Evolutionary conservation across 305 asterid genomes (phyloP), one percentile per base, ranked within the genome.

Genomic region (Solanum hybrid): DNA sequence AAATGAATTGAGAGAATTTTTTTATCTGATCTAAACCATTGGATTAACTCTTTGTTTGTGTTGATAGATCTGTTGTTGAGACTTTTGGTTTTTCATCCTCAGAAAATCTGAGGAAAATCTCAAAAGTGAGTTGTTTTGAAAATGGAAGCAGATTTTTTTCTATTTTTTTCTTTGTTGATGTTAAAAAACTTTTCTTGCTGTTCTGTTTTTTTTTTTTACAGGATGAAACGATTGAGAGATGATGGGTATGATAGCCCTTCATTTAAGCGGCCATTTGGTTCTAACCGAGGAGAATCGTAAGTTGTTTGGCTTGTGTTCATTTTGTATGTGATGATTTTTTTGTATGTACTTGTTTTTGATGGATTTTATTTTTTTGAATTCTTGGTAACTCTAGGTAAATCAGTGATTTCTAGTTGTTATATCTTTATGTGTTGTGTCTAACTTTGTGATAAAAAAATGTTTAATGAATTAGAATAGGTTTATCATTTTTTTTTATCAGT

Each of bases 271-370:
- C 93, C 93, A 90, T 91, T 93, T 88, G 93, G 89, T 66, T 87
- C 95, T 40, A 89, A 92, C n/a, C 91, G 94, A 22, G 92, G 92
- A 84, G 95, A 93, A 91, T 89, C 95, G 95, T 93, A 89, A 91
- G 95, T 80, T 86, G 37, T 42, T 45, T 24, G 3, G 15, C 17
- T 31, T 32, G 11, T 84, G 31, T 82, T 35, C 45, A 77, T 34
- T 77, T 7, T 17, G 26, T 15, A 4, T 76, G 14, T 15, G 38
- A 17, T 82, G 85, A 10, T 73, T 78, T 13, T 77, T 11, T 76
- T 24, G 12, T 76, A 29, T 37, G 69, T n/a, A 81, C 32, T 27
- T 86, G 76, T 86, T 56, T 56, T 89, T 24, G 64, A 90, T 79
- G 78, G 40, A 35, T 15, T 35, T 72, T 24, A 15, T 66, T 32